A percentile compares a stretch with the other conserved stretches of the same genome.
Evolutionary conservation across 2,329 filamentous ascomycete species (phyloP).

Genomic region (Dichotomopilus funicola): DNA sequence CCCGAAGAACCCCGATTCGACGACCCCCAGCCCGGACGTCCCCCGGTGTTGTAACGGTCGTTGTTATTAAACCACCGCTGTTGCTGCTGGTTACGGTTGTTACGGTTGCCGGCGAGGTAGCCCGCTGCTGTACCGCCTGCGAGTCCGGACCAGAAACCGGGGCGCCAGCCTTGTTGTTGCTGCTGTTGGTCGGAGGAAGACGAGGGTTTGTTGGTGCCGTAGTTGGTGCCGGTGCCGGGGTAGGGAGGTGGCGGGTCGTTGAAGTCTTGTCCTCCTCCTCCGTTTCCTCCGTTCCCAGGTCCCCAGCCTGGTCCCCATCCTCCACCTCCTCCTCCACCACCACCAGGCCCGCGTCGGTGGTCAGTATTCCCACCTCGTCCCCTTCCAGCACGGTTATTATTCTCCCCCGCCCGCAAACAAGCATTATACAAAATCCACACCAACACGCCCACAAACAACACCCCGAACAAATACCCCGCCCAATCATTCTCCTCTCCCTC

Average conservation of each 20-base stretch:
- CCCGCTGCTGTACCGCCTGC: slow-evolving; percentile 62
- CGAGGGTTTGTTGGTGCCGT: slow-evolving; percentile 26
- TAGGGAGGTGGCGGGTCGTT: slow-evolving; percentile 51
- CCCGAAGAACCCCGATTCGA: too few species aligned
- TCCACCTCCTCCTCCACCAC: slow-evolving; percentile 38
- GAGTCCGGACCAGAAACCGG: slow-evolving; percentile 70
- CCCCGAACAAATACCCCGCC: slow-evolving; percentile 47
- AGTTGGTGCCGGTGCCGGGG: slow-evolving; percentile 31
- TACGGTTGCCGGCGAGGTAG: slow-evolving; percentile 52
- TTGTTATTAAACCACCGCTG: slow-evolving; percentile 32
- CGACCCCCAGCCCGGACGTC: too few species aligned
- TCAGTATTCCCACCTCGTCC: slow-evolving; percentile 33
- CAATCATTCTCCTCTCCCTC: slow-evolving; percentile 12
- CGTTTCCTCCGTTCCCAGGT: slow-evolving; percentile 31
- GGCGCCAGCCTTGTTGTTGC: slow-evolving; percentile 47
- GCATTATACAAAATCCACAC: slow-evolving; percentile 57
- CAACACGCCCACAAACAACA: slow-evolving; percentile 54
- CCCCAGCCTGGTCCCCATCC: slow-evolving; percentile 35
- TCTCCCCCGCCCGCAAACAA: slow-evolving; percentile 28
- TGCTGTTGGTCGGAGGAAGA: too few species aligned
- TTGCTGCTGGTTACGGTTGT: slow-evolving; percentile 32
- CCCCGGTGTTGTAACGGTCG: slow-evolving; percentile 16
- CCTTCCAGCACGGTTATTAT: slow-evolving; percentile 28
- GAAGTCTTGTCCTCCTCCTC: slow-evolving; percentile 26
- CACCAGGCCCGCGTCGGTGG: slow-evolving; percentile 29